Evolutionary conservation across 148 eudicot species (phyloP), one percentile per base, ranked within the genome.

Genomic region (Cornus kousa): DNA sequence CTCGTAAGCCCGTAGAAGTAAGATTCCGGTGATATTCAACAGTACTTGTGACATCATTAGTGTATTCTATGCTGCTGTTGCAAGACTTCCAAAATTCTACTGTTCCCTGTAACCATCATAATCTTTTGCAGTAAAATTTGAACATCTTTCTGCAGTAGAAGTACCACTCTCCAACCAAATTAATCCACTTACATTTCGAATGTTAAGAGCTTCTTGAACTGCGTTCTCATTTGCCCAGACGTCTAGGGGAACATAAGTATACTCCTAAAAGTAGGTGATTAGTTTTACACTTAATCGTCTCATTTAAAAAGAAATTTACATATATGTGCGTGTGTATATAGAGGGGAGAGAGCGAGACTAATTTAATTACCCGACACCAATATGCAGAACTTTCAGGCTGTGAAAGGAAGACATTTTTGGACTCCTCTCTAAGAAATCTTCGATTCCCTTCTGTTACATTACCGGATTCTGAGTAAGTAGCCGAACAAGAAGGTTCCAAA

Each of bases 31-130:
- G 87, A n/a, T 82, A 85, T 20, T 43, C 57, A 16, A 85, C n/a
- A 40, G 78, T 79, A 50, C 85, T 85, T 12, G n/a, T 17, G 17
- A 81, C 28, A 4, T 76, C 85, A 24, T 67, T 74, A 17, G 76
- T 70, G 48, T 85, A 85, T 17, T 82, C 66, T 19, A 35, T 67
- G 2, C 71, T 67, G 53, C 19, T 19, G 55, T 79, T 79, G 74
- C 87, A 85, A 32, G 79, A 70, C 23, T n/a, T 68, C 87, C 87
- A 85, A n/a, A 62, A 24, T 9, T 50, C 77, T 22, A 70, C 65
- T 9, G 24, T 73, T 11, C 65, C 80, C 87, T 85, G 28, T 24
- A 0, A 22, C 28, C 59, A 53, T 5, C 48, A 5, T 1, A 53
- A 53, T 10, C 59, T 46, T 10, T 46, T 46, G 8, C 11, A 46